phyloP scores from a whole-genome alignment of 441 rosid genomes.

The Manihot esculenta region DNA sequence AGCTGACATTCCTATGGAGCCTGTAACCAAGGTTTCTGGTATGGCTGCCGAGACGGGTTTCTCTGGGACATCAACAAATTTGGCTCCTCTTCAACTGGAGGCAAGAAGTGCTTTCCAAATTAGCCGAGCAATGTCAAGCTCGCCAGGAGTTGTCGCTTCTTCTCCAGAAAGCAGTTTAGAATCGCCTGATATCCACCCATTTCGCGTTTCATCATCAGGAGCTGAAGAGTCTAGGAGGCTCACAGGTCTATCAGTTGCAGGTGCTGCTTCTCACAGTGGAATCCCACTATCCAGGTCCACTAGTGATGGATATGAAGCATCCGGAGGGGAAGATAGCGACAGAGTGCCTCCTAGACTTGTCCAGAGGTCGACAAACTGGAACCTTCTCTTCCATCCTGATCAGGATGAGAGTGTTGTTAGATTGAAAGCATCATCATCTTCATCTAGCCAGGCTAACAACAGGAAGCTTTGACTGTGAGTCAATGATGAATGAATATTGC shows the following conservation, averaged over 20 bases:
- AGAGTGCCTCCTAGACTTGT: conserved; percentile 75
- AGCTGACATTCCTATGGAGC: conserved; percentile 65
- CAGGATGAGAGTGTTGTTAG: conserved; percentile 49
- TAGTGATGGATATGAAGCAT: conserved; percentile 97
- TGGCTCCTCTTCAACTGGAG: conserved; percentile 94
- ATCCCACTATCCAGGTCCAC: conserved; percentile 83
- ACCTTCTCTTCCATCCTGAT: conserved; percentile 47
- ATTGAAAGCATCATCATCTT: conserved; percentile 47
- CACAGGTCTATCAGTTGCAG: conserved; percentile 50
- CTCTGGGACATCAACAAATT: conserved; percentile 62
- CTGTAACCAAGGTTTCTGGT: conserved; percentile 43
- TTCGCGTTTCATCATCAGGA: conserved; percentile 74
- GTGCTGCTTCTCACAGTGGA: conserved; percentile 48
- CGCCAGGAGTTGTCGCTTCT: conserved; percentile 62
- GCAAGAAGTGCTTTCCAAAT: conserved; percentile 97
- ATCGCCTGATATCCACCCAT: conserved; percentile 91
- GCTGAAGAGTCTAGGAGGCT: conserved; percentile 71
- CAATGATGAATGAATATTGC: conserved; percentile 12
- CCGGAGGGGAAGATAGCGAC: conserved; percentile 99
- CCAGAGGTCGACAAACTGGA: conserved; percentile 67
- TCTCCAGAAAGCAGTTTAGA: conserved; percentile 99
- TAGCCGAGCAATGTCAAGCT: conserved; percentile 78
- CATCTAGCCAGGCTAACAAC: conserved; percentile 41
- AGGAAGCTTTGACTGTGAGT: conserved; percentile 43
- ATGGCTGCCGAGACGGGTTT: conserved; percentile 45